phyloP scores from a whole-genome alignment of 495 filamentous ascomycete genomes.

The Niebla homalea region DNA sequence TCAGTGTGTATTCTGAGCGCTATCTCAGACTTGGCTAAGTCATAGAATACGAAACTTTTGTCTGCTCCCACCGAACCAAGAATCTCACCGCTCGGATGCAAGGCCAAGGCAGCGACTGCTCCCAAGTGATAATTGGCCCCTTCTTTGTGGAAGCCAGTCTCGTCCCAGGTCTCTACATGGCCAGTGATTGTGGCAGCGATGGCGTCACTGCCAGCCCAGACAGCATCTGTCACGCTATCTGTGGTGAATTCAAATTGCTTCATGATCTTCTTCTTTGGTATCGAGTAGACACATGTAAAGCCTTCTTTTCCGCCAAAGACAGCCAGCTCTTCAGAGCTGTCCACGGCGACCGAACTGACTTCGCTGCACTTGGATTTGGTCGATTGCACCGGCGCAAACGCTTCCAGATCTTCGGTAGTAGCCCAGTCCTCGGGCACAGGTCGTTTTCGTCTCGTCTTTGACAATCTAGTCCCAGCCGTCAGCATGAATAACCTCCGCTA shows the following conservation, averaged over 20 bases:
- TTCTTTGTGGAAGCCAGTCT: slow-evolving; percentile 43
- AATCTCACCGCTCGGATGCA: slow-evolving; percentile 77
- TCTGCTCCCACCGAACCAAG: slow-evolving; percentile 80
- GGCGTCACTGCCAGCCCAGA: slow-evolving; percentile 61
- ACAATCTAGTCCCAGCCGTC: slow-evolving; percentile 44
- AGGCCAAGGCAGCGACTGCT: slow-evolving; percentile 55
- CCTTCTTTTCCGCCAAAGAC: slow-evolving; percentile 71
- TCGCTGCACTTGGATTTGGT: slow-evolving; percentile 54
- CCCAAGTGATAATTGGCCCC: slow-evolving; percentile 70
- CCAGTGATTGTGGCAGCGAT: slow-evolving; percentile 66
- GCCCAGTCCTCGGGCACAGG: slow-evolving; percentile 75
- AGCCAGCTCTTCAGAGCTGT: slow-evolving; percentile 52
- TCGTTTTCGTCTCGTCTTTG: slow-evolving; percentile 75
- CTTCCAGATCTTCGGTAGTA: slow-evolving; percentile 54
- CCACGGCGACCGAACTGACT: slow-evolving; percentile 50
- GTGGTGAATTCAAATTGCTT: slow-evolving; percentile 46
- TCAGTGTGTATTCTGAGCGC: slow-evolving; percentile 71
- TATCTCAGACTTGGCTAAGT: slow-evolving; percentile 50
- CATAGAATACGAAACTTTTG: slow-evolving; percentile 88
- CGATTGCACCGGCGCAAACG: slow-evolving; percentile 46
- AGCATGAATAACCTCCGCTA: slow-evolving; percentile 9
- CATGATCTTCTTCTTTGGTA: slow-evolving; percentile 54
- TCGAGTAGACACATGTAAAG: slow-evolving; percentile 63
- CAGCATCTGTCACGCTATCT: slow-evolving; percentile 61
- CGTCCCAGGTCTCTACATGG: slow-evolving; percentile 62